Percentiles rank a stretch among this genome's conserved stretches.
Evolutionary conservation across 805 yeast genomes (phyloP).

Genomic region (Saccharomycopsis fodiens): DNA sequence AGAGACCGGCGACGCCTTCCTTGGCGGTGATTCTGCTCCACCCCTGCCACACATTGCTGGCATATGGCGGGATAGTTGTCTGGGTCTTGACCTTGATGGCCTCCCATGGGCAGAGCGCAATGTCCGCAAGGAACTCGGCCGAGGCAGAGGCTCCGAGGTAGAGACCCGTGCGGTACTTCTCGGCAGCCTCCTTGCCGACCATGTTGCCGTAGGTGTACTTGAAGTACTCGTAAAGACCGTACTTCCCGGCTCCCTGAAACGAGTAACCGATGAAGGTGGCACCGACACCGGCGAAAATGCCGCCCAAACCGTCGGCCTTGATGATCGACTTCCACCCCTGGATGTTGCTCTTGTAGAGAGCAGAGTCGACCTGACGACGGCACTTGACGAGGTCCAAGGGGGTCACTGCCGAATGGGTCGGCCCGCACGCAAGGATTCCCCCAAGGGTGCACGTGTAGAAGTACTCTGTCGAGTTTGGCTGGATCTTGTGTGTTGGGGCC

Average conservation of each 20-base stretch:
- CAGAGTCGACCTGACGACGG: constrained; percentile 79
- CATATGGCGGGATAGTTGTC: constrained; percentile 85
- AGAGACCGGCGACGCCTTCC: constrained; percentile 70
- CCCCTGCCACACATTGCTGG: constrained; percentile 56
- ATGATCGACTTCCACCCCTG: constrained; percentile 79
- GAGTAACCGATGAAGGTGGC: constrained; percentile 93
- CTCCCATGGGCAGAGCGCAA: constrained; percentile 88
- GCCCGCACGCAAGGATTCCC: constrained; percentile 91
- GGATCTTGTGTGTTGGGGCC: no score
- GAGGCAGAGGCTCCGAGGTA: constrained; percentile 83
- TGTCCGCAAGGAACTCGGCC: constrained; percentile 91
- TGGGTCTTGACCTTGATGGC: constrained; percentile 93
- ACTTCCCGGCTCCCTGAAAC: constrained; percentile 94
- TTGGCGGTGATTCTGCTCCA: constrained; percentile 53
- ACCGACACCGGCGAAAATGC: constrained; percentile 80
- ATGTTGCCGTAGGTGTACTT: constrained; percentile 67
- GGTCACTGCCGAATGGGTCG: constrained; percentile 89
- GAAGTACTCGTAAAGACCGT: constrained; percentile 90
- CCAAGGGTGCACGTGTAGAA: constrained; percentile 65
- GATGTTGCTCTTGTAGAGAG: constrained; percentile 63
- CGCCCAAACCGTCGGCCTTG: constrained; percentile 64
- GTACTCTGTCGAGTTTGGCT: constrained; percentile 54
- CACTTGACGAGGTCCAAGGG: constrained; percentile 92
- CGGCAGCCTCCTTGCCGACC: constrained; percentile 56
- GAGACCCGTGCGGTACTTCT: constrained; percentile 61